phyloP scores from a whole-genome alignment of 805 yeast genomes.

The Kregervanrija pseudodelftensis region DNA sequence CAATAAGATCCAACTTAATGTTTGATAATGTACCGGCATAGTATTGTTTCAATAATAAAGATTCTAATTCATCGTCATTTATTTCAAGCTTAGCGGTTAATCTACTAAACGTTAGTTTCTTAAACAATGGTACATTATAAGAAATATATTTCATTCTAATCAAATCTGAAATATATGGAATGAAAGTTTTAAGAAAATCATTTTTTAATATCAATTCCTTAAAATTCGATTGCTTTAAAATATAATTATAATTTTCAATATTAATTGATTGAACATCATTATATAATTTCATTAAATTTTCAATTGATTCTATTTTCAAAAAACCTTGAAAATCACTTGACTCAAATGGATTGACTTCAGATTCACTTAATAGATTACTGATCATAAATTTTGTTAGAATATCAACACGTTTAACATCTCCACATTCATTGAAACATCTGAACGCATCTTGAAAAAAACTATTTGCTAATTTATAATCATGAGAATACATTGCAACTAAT shows the following conservation, averaged over 20 bases:
- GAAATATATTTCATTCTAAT: constrained; percentile 19
- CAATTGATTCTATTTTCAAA: constrained; percentile 13
- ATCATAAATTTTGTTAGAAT: constrained; percentile 57
- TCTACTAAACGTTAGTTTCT: constrained; percentile 14
- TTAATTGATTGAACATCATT: constrained; percentile 20
- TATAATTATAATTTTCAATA: constrained; percentile 16
- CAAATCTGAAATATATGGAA: constrained; percentile 21
- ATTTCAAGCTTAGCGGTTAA: constrained; percentile 17
- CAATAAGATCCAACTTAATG: constrained; percentile 21
- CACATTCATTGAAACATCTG: constrained; percentile 45
- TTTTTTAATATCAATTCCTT: constrained; percentile 8
- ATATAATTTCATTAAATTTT: constrained; percentile 21
- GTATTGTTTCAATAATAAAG: constrained; percentile 19
- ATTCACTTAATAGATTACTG: constrained; percentile 55
- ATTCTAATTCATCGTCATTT: constrained; percentile 13
- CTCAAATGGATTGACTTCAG: constrained; percentile 63
- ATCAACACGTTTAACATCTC: constrained; percentile 49
- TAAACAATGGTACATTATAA: constrained; percentile 17
- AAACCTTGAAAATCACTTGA: constrained; percentile 55
- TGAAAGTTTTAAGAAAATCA: constrained; percentile 15
- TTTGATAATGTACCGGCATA: constrained; percentile 18
- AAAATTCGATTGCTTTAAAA: constrained; percentile 12
- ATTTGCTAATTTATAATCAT: constrained; percentile 49
- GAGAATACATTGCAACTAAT: constrained; percentile 51
- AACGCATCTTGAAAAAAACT: constrained; percentile 43